These are phyloP conservation scores for Microdochium paspali DNA, from an alignment of 2,329 filamentous ascomycete species.

Conservation along the genomic window DNA sequence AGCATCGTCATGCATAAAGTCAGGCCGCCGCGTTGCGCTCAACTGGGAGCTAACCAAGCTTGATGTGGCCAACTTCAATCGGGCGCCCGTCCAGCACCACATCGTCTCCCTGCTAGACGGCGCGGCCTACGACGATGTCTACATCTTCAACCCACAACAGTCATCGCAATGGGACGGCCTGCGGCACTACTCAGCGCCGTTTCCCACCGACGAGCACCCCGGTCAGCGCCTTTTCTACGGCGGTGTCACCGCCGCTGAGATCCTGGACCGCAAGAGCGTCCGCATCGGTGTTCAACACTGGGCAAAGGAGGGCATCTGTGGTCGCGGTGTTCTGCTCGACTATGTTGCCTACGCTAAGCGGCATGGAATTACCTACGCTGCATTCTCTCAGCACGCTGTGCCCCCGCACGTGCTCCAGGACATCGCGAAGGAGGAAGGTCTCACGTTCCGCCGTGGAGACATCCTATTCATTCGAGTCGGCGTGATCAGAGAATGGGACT, in stretches of 20 bases:
- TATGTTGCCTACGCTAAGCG: conserved; percentile 33
- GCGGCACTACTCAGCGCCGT: conserved; percentile 32
- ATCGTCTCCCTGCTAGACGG: conserved; percentile 38
- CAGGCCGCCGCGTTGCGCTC: conserved; percentile 39
- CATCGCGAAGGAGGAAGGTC: conserved; percentile 27
- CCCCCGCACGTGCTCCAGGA: conserved; percentile 15
- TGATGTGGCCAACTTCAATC: conserved; percentile 42
- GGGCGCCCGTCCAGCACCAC: conserved; percentile 38
- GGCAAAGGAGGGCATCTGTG: conserved; percentile 36
- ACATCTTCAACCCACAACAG: conserved; percentile 40
- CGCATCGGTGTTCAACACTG: conserved; percentile 38
- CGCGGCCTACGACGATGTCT: conserved; percentile 38
- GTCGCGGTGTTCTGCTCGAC: conserved; percentile 41
- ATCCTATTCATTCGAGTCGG: conserved; percentile 39
- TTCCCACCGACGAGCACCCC: conserved; percentile 19
- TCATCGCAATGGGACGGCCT: conserved; percentile 43
- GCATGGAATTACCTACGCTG: conserved; percentile 25
- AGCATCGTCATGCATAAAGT: conserved; percentile 38
- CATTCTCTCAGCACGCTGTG: conserved; percentile 29
- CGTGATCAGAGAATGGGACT: conserved; percentile 18
- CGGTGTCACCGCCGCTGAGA: conserved; percentile 33
- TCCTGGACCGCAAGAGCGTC: conserved; percentile 28
- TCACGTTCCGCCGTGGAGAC: conserved; percentile 37
- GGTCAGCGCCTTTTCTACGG: conserved; percentile 35
- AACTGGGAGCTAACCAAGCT: conserved; percentile 47